Evolutionary conservation across 2,329 filamentous ascomycete genomes (phyloP).

Genomic region (Aspergillus oerlinghausenensis): DNA sequence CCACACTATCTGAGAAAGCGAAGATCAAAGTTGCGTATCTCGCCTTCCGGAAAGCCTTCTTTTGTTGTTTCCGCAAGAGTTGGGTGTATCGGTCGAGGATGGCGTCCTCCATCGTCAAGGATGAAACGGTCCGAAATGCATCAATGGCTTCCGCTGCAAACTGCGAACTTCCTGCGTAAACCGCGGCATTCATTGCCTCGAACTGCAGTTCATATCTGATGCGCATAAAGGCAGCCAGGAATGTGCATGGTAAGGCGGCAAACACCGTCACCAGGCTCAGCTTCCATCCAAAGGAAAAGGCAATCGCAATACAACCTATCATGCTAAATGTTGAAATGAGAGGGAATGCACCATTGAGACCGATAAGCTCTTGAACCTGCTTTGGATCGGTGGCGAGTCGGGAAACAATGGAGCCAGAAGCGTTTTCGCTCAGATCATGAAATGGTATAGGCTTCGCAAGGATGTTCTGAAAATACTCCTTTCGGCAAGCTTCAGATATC

Average conservation of each 20-base stretch:
- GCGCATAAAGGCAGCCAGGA: slow-evolving; percentile 47
- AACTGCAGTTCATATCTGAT: slow-evolving; percentile 64
- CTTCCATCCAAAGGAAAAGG: slow-evolving; percentile 73
- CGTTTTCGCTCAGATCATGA: slow-evolving; percentile 44
- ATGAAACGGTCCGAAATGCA: slow-evolving; percentile 67
- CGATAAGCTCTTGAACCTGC: slow-evolving; percentile 48
- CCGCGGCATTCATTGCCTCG: slow-evolving; percentile 61
- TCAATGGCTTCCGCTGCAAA: slow-evolving; percentile 71
- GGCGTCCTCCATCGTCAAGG: slow-evolving; percentile 64
- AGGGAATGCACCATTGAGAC: slow-evolving; percentile 44
- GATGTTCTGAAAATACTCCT: slow-evolving; percentile 45
- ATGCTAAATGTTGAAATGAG: slow-evolving; percentile 64
- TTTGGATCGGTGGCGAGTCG: slow-evolving; percentile 47
- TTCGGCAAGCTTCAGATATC: slow-evolving; percentile 39
- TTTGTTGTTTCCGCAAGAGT: slow-evolving; percentile 57
- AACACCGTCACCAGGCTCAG: slow-evolving; percentile 64
- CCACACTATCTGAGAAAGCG: slow-evolving; percentile 64
- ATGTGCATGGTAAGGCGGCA: slow-evolving; percentile 51
- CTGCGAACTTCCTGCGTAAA: slow-evolving; percentile 67
- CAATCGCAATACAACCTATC: slow-evolving; percentile 59
- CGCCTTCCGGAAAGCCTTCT: slow-evolving; percentile 56
- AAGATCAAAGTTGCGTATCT: slow-evolving; percentile 61
- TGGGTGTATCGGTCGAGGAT: slow-evolving; percentile 59
- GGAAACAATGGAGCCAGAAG: slow-evolving; percentile 45
- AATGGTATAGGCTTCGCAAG: slow-evolving; percentile 41